These are phyloP conservation scores for Peronosclerospora sorghi DNA, from an alignment of 352 stramenopile species.

Conservation along the genomic window DNA sequence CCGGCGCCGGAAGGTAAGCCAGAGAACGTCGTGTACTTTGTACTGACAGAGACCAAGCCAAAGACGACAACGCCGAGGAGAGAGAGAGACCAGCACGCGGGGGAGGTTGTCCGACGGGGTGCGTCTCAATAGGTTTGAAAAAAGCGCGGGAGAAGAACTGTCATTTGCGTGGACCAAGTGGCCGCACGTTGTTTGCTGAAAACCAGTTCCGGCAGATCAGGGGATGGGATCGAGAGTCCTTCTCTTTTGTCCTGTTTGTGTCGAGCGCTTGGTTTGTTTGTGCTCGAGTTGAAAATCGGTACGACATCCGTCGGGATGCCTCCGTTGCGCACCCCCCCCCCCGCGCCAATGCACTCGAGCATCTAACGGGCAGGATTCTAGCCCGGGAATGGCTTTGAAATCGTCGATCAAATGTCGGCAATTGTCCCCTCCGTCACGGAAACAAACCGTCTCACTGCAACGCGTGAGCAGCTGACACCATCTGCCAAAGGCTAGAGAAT, in stretches of 20 bases:
- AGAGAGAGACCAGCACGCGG: conserved; percentile 39
- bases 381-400: conserved; percentile 1
- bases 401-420: conserved; percentile 1
- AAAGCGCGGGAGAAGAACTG: conserved; percentile 19
- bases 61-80: conserved; percentile 53
- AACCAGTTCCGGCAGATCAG: conserved; percentile 13
- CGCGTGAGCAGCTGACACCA: conserved; percentile 40
- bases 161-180: conserved; percentile 16
- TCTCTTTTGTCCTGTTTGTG: conserved; percentile 6
- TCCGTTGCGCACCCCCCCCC: conserved; percentile 7
- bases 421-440: conserved; percentile 18
- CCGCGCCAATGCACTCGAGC: conserved; percentile 22
- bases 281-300: conserved; percentile 22
- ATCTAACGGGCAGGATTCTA: conserved; percentile 21
- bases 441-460: conserved; percentile 38
- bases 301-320: conserved; percentile 26
- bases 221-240: conserved; percentile 7
- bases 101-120: conserved; percentile 77
- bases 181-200: conserved; percentile 27
- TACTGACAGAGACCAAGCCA: conserved; percentile 13
- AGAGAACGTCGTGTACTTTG: conserved; percentile 8
- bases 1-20: conserved; percentile 37
- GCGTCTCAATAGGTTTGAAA: conserved; percentile 42
- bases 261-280: conserved; percentile 13
- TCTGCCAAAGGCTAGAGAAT: conserved; percentile 17